These are phyloP conservation scores for Durio zibethinus DNA, from an alignment of 345 rosid species.

Conservation along the genomic window DNA sequence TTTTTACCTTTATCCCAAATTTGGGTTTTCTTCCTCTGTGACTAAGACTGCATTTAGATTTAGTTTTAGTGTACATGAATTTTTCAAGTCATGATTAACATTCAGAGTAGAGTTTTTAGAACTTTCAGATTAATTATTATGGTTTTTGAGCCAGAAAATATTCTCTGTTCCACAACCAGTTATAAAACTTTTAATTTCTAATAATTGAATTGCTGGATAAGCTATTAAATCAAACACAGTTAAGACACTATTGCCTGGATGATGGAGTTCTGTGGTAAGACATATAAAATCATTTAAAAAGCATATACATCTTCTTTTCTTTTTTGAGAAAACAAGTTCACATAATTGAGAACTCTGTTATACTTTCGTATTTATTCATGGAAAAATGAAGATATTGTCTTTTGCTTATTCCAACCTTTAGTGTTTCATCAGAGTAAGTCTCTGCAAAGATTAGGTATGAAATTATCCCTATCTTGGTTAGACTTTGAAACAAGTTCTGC, in stretches of 20 bases:
- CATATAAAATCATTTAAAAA: neutral
- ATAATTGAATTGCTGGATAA: neutral
- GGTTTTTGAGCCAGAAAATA: neutral
- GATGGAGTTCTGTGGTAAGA: neutral
- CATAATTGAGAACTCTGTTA: neutral
- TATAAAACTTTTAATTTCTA: neutral
- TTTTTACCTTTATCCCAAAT: neutral
- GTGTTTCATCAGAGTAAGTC: neutral
- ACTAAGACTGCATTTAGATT: neutral
- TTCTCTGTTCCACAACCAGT: neutral
- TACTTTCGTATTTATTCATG: neutral
- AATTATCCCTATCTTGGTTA: neutral
- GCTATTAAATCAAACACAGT: neutral
- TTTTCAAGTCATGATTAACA: neutral
- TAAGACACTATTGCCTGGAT: neutral
- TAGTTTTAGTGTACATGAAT: neutral
- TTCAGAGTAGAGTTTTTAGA: slow-evolving; percentile 7
- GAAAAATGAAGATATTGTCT: neutral
- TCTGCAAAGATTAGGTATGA: neutral
- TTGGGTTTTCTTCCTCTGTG: neutral
- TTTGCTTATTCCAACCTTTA: neutral
- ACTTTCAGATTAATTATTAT: neutral
- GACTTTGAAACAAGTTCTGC: neutral
- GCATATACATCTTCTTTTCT: neutral
- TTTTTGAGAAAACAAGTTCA: neutral